Evolutionary conservation across 2,329 filamentous ascomycete species (phyloP).

Genomic region (Botrytis medusae): DNA sequence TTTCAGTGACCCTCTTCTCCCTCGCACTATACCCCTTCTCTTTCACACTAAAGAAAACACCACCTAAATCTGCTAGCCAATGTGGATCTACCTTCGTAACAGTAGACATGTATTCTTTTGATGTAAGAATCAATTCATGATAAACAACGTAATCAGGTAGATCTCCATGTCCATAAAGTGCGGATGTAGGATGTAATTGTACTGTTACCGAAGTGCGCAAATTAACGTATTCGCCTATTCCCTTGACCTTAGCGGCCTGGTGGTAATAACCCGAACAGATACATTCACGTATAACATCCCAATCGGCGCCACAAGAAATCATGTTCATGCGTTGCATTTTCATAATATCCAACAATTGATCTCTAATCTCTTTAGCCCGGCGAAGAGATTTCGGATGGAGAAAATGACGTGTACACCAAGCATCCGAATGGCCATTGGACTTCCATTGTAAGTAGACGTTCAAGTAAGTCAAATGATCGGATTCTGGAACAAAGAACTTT

Average conservation of each 20-base stretch:
- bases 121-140: slow-evolving; percentile 94
- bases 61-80: slow-evolving; percentile 94
- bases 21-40: slow-evolving; percentile 93
- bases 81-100: slow-evolving; percentile 95
- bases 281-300: slow-evolving; percentile 92
- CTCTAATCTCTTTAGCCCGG: slow-evolving; percentile 87
- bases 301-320: slow-evolving; percentile 89
- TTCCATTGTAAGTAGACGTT: slow-evolving; percentile 97
- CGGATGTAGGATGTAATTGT: slow-evolving; percentile 89
- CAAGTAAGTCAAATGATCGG: slow-evolving; percentile 90
- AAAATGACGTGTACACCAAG: slow-evolving; percentile 92
- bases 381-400: slow-evolving; percentile 92
- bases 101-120: slow-evolving; percentile 96
- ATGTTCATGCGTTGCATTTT: slow-evolving; percentile 87
- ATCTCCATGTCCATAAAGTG: slow-evolving; percentile 89
- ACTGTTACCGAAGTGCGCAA: slow-evolving; percentile 91
- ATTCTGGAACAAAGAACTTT: slow-evolving; percentile 98
- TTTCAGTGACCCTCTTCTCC: slow-evolving; percentile 83
- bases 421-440: slow-evolving; percentile 82
- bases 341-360: slow-evolving; percentile 94
- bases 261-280: slow-evolving; percentile 99
- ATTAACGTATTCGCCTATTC: slow-evolving; percentile 96
- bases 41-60: slow-evolving; percentile 95
- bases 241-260: slow-evolving; percentile 93
- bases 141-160: slow-evolving; percentile 97